Evolutionary conservation across 768 basidiomycete species (phyloP).

Genomic region (Epithele typhae): DNA sequence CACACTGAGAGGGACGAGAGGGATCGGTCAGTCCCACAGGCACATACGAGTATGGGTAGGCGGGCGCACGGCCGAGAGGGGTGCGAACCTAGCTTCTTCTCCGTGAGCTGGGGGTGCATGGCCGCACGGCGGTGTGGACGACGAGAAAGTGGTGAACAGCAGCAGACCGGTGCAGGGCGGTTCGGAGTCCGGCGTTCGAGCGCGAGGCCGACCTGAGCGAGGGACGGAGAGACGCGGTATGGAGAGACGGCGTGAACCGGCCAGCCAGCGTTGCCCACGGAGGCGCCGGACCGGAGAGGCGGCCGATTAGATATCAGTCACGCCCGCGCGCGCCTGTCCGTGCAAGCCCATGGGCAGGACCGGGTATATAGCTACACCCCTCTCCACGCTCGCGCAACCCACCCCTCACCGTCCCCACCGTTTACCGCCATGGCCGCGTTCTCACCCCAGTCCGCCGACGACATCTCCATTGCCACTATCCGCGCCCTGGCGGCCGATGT

Average conservation of each 20-base stretch:
- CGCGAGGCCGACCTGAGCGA: not conserved
- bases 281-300: conserved; percentile 2
- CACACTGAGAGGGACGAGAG: conserved; percentile 44
- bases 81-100: conserved; percentile 17
- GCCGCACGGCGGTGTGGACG: conserved; percentile 1
- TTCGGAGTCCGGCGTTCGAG: too few relatives aligned
- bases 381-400: conserved; percentile 11
- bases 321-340: conserved; percentile 6
- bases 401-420: conserved; percentile 8
- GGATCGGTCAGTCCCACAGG: conserved; percentile 5
- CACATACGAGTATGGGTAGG: conserved; percentile 7
- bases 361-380: conserved; percentile 12
- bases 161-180: too few relatives aligned
- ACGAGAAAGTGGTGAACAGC: too few relatives aligned
- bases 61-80: conserved; percentile 11
- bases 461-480: conserved; percentile 64
- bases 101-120: conserved; percentile 26
- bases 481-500: conserved; percentile 73
- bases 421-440: conserved; percentile 41
- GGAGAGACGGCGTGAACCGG: not conserved
- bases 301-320: conserved; percentile 18
- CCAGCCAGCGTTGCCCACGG: not conserved
- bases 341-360: too few relatives aligned
- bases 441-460: conserved; percentile 39
- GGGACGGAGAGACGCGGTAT: not conserved